A percentile compares a stretch with the other conserved stretches of the same genome.
phyloP scores from a whole-genome alignment of 2,329 filamentous ascomycete species.

The Nemania abortiva region DNA sequence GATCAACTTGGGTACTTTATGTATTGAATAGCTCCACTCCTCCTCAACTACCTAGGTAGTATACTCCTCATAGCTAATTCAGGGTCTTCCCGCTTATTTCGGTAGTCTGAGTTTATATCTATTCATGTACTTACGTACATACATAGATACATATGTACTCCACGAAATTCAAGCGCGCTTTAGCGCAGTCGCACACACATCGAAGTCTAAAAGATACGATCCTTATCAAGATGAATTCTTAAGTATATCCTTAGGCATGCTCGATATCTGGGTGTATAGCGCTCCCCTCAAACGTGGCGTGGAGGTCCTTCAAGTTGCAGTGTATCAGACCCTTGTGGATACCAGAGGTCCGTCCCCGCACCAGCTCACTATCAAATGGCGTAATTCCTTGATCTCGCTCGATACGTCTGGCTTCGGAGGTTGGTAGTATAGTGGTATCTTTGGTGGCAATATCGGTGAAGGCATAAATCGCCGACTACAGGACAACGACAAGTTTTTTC shows the following conservation, averaged over 20 bases:
- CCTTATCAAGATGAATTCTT: background rate
- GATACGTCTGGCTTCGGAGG: background rate
- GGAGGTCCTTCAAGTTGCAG: conserved; percentile 23
- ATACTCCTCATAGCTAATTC: conserved; percentile 11
- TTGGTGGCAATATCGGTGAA: conserved; percentile 31
- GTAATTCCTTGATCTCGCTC: conserved; percentile 16
- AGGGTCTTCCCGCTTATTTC: conserved; percentile 40
- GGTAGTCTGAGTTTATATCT: conserved; percentile 29
- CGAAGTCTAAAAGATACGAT: background rate
- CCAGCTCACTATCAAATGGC: conserved; percentile 28
- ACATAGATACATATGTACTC: background rate
- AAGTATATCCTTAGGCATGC: background rate
- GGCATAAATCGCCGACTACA: background rate
- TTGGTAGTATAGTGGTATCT: conserved; percentile 1
- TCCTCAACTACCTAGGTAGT: background rate
- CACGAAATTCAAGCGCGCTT: background rate
- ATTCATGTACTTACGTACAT: conserved; percentile 21
- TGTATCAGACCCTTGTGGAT: conserved; percentile 22
- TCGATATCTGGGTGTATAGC: background rate
- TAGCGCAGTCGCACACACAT: background rate
- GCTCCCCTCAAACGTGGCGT: background rate
- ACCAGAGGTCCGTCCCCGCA: conserved; percentile 18
- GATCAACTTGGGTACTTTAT: conserved; percentile 17
- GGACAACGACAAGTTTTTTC: background rate
- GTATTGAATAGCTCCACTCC: conserved; percentile 17